A percentile compares a stretch with the other conserved stretches of the same genome.
These are phyloP conservation scores for Termitomyces bulborhizus DNA, from an alignment of 768 basidiomycete genomes.

Conservation along the genomic window DNA sequence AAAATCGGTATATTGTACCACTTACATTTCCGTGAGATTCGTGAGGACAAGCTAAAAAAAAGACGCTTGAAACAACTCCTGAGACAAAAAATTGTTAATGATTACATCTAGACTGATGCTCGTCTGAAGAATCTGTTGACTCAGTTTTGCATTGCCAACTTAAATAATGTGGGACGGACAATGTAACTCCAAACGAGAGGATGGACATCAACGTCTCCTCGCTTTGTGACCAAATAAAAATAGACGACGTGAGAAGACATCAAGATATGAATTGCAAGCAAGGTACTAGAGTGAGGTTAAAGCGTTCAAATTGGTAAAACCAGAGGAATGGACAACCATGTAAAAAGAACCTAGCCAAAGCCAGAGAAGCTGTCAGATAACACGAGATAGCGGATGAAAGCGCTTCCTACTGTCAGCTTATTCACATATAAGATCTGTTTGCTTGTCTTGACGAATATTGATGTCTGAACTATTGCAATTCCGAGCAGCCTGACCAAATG, in stretches of 20 bases:
- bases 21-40: neutral
- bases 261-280: neutral
- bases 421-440: neutral
- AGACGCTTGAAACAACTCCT: neutral
- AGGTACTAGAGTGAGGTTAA: neutral
- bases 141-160: neutral
- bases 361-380: neutral
- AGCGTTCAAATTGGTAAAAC: too few species aligned
- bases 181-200: neutral
- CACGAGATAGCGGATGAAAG: neutral
- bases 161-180: neutral
- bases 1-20: neutral
- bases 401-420: neutral
- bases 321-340: neutral
- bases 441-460: neutral
- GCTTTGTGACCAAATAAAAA: neutral
- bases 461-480: neutral
- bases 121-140: neutral
- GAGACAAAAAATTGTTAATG: too few species aligned
- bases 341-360: neutral
- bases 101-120: neutral
- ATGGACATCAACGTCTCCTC: neutral
- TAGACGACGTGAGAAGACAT: neutral
- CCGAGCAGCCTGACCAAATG: neutral
- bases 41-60: neutral